These are phyloP conservation scores for Fragilaria radians DNA, from an alignment of 108 stramenopile genomes.

Conservation along the genomic window DNA sequence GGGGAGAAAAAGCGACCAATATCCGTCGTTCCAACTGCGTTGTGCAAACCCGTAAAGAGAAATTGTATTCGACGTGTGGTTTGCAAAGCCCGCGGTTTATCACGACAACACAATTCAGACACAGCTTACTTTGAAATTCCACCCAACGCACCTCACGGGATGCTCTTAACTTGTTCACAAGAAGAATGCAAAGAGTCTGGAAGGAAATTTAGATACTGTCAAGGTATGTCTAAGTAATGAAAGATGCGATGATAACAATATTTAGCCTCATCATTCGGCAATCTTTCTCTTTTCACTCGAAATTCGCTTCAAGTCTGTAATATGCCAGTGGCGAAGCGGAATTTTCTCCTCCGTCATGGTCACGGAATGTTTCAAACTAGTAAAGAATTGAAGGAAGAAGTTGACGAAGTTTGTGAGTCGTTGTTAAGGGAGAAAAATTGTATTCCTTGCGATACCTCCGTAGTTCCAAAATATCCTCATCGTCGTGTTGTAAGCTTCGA, in stretches of 20 bases:
- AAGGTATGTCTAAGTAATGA: neutral
- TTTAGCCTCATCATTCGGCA: conserved; percentile 1
- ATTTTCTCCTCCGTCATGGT: conserved; percentile 70
- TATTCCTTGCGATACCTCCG: too few species aligned
- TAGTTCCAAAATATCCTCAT: neutral
- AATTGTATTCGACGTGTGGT: neutral
- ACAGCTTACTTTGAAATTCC: conserved; percentile 8
- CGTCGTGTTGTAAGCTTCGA: neutral
- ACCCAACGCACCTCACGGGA: conserved; percentile 3
- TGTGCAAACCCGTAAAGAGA: neutral
- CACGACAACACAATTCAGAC: neutral
- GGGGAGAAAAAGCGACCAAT: too few species aligned
- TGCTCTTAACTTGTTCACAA: conserved; percentile 4
- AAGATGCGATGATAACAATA: too few species aligned
- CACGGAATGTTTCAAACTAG: too few species aligned
- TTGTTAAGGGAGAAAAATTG: too few species aligned
- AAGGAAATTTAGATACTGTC: conserved; percentile 3
- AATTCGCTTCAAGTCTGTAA: too few species aligned
- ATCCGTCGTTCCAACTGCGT: too few species aligned
- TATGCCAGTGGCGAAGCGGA: conserved; percentile 71
- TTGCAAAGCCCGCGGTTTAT: conserved; percentile 2
- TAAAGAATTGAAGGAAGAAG: too few species aligned
- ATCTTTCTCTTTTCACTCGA: neutral
- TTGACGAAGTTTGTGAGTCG: too few species aligned
- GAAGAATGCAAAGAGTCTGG: neutral